phyloP scores from a whole-genome alignment of 108 stramenopile species.

The Conticribra weissflogii region DNA sequence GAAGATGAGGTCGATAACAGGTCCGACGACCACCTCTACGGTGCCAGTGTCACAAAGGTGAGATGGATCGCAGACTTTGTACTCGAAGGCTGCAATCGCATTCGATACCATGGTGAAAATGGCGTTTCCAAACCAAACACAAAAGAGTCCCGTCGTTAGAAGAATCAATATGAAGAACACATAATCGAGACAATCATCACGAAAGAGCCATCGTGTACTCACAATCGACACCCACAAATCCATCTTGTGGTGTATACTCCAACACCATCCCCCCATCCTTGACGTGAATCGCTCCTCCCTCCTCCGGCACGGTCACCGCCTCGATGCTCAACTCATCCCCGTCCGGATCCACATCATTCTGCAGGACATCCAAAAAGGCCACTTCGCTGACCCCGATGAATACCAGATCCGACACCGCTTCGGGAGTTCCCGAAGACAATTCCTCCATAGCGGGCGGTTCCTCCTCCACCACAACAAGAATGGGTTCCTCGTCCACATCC shows the following conservation, averaged over 20 bases:
- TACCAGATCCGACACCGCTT: conserved; percentile 23
- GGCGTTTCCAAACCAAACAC: too few relatives aligned
- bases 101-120: too few relatives aligned
- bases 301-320: conserved; percentile 6
- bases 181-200: neutral
- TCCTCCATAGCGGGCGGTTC: neutral
- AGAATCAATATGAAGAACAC: neutral
- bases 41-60: conserved; percentile 19
- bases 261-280: conserved; percentile 11
- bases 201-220: neutral
- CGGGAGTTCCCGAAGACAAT: too few relatives aligned
- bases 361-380: conserved; percentile 22
- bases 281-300: conserved; percentile 12
- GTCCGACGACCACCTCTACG: conserved; percentile 28
- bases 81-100: conserved; percentile 32
- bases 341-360: conserved; percentile 34
- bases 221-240: conserved; percentile 28
- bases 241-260: conserved; percentile 16
- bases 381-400: conserved; percentile 20
- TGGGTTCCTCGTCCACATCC: neutral
- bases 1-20: conserved; percentile 20
- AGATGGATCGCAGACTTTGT: conserved; percentile 19
- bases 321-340: conserved; percentile 23
- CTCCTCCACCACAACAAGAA: neutral
- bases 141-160: neutral